These are phyloP conservation scores for Daedaleopsis sinensis DNA, from an alignment of 768 basidiomycete genomes.

Conservation along the genomic window DNA sequence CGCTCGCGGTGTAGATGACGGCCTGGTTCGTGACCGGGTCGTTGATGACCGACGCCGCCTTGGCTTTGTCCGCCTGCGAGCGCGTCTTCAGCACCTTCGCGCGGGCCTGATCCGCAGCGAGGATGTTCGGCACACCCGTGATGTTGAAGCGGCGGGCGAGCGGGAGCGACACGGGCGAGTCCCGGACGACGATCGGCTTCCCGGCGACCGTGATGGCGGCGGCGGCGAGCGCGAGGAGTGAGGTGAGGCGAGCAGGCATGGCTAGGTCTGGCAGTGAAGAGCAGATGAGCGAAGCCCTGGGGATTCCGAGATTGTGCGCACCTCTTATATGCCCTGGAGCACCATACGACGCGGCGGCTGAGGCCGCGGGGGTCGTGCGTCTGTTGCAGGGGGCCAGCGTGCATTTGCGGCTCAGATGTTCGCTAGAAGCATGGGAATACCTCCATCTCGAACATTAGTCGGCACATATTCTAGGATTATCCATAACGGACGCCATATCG, in stretches of 20 bases:
- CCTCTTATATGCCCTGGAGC: too few species aligned
- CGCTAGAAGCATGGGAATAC: too few species aligned
- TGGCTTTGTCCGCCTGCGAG: neutral
- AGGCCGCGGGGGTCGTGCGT: neutral
- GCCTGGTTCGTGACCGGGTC: conserved; percentile 22
- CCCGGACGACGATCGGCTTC: conserved; percentile 15
- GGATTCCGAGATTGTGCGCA: neutral
- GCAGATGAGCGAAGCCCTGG: neutral
- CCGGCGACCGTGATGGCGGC: neutral
- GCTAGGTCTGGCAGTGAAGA: neutral
- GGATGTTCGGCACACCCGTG: conserved; percentile 13
- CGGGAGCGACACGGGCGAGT: conserved; percentile 16
- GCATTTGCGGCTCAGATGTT: too few species aligned
- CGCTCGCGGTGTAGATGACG: conserved; percentile 30
- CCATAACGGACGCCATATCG: too few species aligned
- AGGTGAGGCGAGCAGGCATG: conserved; percentile 3
- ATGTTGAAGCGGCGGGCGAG: conserved; percentile 19
- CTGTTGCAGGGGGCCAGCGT: too few species aligned
- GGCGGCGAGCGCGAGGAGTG: conserved; percentile 1
- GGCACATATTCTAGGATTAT: too few species aligned
- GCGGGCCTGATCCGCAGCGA: conserved; percentile 22
- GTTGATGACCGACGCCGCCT: conserved; percentile 5
- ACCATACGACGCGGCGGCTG: too few species aligned
- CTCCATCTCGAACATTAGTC: too few species aligned
- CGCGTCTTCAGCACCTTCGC: conserved; percentile 12